Evolutionary conservation across 352 stramenopile species (phyloP).

Genomic region (Globisporangium paddicum): DNA sequence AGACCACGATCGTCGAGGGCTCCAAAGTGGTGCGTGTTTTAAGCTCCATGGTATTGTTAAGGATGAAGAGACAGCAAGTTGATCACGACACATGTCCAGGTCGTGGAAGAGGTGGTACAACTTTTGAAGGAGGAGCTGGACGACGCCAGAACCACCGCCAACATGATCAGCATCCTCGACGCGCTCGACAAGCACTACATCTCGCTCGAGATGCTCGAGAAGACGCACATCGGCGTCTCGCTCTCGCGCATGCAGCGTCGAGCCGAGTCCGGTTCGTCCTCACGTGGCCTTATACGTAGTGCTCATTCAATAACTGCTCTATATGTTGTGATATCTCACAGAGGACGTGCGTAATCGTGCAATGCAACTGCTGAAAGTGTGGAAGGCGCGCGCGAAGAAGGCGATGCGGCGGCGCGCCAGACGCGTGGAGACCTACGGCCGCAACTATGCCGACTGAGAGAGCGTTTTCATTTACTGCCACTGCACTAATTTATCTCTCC

Average conservation of each 20-base stretch:
- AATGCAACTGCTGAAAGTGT: slow-evolving; percentile 43
- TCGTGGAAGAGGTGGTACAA: slow-evolving; percentile 58
- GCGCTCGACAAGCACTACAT: slow-evolving; percentile 65
- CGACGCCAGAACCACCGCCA: slow-evolving; percentile 32
- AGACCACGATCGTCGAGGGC: slow-evolving; percentile 65
- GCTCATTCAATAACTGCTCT: background rate
- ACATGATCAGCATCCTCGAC: slow-evolving; percentile 45
- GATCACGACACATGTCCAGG: background rate
- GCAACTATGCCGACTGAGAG: slow-evolving; percentile 58
- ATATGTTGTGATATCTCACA: background rate
- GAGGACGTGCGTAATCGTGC: slow-evolving; percentile 37
- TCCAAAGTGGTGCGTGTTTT: slow-evolving; percentile 45
- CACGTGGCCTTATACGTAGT: too few relatives aligned
- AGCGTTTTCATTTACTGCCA: background rate
- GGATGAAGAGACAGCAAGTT: background rate
- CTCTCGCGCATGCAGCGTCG: slow-evolving; percentile 33
- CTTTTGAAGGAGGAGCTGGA: slow-evolving; percentile 68
- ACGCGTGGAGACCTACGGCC: slow-evolving; percentile 63
- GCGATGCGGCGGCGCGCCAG: slow-evolving; percentile 47
- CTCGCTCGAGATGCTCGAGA: slow-evolving; percentile 80
- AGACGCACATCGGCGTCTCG: slow-evolving; percentile 47
- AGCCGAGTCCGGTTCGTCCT: slow-evolving; percentile 21
- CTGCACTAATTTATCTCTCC: slow-evolving; percentile 9
- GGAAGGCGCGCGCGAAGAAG: slow-evolving; percentile 67
- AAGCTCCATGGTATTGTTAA: background rate